phyloP scores from a whole-genome alignment of 2,329 filamentous ascomycete species.

The Colletotrichum costaricense region DNA sequence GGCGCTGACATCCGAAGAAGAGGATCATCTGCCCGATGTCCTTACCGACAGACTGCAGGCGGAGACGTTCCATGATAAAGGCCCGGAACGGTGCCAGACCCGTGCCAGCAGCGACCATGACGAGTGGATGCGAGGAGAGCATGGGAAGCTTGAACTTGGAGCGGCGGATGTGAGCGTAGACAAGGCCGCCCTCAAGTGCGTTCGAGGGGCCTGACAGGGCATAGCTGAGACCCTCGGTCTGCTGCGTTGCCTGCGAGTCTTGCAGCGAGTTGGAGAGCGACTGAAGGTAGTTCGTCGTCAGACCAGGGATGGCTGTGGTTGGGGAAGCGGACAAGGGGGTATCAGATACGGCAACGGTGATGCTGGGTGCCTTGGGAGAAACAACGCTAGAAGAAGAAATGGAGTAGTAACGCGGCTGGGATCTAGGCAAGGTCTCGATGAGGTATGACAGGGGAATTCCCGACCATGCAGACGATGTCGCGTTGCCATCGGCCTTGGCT shows the following conservation, averaged over 20 bases:
- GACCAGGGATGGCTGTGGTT: slow-evolving; percentile 40
- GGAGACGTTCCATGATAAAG: slow-evolving; percentile 50
- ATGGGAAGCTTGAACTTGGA: slow-evolving; percentile 56
- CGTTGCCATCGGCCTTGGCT: slow-evolving; percentile 23
- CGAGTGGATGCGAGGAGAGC: slow-evolving; percentile 53
- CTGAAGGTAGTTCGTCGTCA: slow-evolving; percentile 43
- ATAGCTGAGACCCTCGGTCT: slow-evolving; percentile 9
- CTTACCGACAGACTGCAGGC: slow-evolving; percentile 51
- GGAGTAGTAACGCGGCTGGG: slow-evolving; percentile 71
- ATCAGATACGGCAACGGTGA: slow-evolving; percentile 23
- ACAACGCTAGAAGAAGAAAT: slow-evolving; percentile 66
- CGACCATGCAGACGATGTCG: slow-evolving; percentile 35
- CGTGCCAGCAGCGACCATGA: slow-evolving; percentile 63
- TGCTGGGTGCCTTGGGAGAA: slow-evolving; percentile 24
- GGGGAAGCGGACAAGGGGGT: slow-evolving; percentile 40
- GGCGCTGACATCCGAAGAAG: slow-evolving; percentile 53
- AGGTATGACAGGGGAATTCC: slow-evolving; percentile 58
- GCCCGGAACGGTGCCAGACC: slow-evolving; percentile 57
- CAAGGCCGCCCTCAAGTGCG: slow-evolving; percentile 38
- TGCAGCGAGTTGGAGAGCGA: slow-evolving; percentile 17
- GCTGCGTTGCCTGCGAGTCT: not conserved
- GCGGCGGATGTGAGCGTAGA: slow-evolving; percentile 47
- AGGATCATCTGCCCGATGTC: slow-evolving; percentile 49
- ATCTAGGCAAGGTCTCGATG: slow-evolving; percentile 65
- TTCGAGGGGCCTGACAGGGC: slow-evolving; percentile 14